phyloP scores from a whole-genome alignment of 2,329 filamentous ascomycete genomes.

The Sporothrix dimorphospora region DNA sequence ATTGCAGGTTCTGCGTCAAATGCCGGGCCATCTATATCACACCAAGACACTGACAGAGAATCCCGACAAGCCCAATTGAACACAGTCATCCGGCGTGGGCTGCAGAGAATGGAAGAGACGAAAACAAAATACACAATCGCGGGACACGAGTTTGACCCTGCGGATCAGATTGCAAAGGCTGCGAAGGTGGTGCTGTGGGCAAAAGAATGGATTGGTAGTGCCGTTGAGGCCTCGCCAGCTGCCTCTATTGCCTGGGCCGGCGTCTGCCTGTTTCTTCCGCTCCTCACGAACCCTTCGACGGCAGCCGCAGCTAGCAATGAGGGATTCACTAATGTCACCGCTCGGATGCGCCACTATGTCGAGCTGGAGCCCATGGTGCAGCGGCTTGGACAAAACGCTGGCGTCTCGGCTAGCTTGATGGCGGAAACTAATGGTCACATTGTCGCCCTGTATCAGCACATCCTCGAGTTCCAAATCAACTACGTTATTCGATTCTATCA shows the following conservation, averaged over 20 bases:
- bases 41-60: background rate
- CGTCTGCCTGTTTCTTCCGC: conserved; percentile 43
- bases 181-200: conserved; percentile 33
- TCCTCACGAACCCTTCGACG: conserved; percentile 40
- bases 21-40: background rate
- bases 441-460: conserved; percentile 40
- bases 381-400: conserved; percentile 28
- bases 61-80: conserved; percentile 24
- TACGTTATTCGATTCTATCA: conserved; percentile 42
- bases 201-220: conserved; percentile 37
- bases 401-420: background rate
- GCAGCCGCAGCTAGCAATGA: conserved; percentile 40
- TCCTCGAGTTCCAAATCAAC: conserved; percentile 43
- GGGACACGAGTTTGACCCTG: conserved; percentile 33
- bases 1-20: conserved; percentile 19
- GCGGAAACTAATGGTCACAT: conserved; percentile 33
- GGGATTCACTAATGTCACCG: conserved; percentile 43
- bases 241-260: conserved; percentile 44
- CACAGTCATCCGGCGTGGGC: conserved; percentile 32
- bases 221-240: conserved; percentile 39
- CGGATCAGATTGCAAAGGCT: conserved; percentile 35
- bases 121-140: conserved; percentile 33
- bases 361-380: conserved; percentile 38
- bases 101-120: conserved; percentile 33
- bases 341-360: conserved; percentile 41